Evolutionary conservation across 2,329 filamentous ascomycete species (phyloP), one percentile per base, ranked within the genome.

Genomic region (Claviceps sorghi): DNA sequence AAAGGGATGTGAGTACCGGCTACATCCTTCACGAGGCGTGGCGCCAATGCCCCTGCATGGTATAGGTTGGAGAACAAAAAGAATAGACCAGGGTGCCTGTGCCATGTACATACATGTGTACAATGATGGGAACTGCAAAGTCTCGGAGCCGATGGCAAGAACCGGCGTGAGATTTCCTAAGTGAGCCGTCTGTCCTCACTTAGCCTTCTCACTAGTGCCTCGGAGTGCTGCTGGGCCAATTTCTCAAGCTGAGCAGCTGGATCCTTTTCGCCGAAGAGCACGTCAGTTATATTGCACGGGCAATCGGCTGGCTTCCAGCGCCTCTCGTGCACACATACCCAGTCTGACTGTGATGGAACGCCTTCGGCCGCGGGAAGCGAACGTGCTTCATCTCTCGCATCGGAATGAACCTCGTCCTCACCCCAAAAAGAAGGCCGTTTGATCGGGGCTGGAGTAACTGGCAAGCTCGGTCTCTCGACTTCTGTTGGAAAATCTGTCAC

Each of bases 401-500:
- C 72, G 57, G 63, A 66, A 52, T 65, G 59, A 51, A 67, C 67
- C 47, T 64, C 60, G 46, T 65, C 66, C 55, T 69, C 69, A 58
- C 66, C 65, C 83, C 82, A 88, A 65, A 84, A 86, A 49, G 72
- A 82, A 36, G 77, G 73, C 59, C 84, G 76, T 56, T 79, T 78
- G 60, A 91, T 77, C 22, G 89, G 88, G 15, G 88, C 88, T 1
- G 90, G 90, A 10, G 90, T 96, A 38, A 95, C 90, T 5, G 91
- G 89, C 54, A 96, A 75, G 65, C 88, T 95, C 49, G 89, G 89
- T 48, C 89, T 79, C 64, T 96, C 90, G 54, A 79, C 67, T 61
- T 85, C 86, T 58, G 79, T 85, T 4, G 90, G 90, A 65, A 95
- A 96, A 69, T 95, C 87, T 55, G 89, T 95, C 56, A 95, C 70